These are phyloP conservation scores for Skeletonema grethae DNA, from an alignment of 108 stramenopile species.

Conservation along the genomic window DNA sequence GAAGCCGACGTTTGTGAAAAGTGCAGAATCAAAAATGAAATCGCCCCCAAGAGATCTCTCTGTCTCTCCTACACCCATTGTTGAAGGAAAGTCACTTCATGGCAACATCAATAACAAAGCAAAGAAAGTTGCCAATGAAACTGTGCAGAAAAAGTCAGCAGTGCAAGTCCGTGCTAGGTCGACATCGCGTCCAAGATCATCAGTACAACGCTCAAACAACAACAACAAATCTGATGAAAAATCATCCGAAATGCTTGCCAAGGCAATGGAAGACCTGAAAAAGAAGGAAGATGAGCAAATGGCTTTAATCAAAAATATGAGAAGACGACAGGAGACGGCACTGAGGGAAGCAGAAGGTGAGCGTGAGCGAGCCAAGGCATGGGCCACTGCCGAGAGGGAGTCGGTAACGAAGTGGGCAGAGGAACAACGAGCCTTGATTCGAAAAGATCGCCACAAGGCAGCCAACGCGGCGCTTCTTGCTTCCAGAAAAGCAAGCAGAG, in stretches of 20 bases:
- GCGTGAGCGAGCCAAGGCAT: slow-evolving; percentile 51
- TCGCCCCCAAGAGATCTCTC: background rate
- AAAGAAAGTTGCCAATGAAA: background rate
- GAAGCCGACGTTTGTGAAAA: background rate
- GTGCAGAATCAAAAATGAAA: background rate
- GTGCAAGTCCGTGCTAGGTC: background rate
- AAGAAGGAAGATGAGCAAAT: slow-evolving; percentile 45
- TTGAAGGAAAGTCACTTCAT: background rate
- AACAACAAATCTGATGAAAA: background rate
- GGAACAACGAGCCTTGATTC: slow-evolving; percentile 45
- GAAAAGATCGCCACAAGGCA: slow-evolving; percentile 51
- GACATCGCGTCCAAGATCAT: background rate
- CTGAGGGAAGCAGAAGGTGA: slow-evolving; percentile 52
- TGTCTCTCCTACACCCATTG: background rate
- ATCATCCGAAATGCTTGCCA: background rate
- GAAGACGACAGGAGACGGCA: slow-evolving; percentile 47
- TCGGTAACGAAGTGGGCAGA: slow-evolving; percentile 47
- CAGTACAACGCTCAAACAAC: background rate
- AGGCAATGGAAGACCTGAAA: slow-evolving; percentile 47
- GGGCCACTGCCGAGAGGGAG: slow-evolving; percentile 50
- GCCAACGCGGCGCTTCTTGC: slow-evolving; percentile 53
- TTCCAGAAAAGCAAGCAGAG: slow-evolving; percentile 31
- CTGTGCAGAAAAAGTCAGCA: background rate
- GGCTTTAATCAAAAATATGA: slow-evolving; percentile 53
- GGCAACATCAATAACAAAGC: background rate